A percentile compares a stretch with the other conserved stretches of the same genome.
Evolutionary conservation across 1,139 yeast genomes (phyloP).

Genomic region (Candida albicans): DNA sequence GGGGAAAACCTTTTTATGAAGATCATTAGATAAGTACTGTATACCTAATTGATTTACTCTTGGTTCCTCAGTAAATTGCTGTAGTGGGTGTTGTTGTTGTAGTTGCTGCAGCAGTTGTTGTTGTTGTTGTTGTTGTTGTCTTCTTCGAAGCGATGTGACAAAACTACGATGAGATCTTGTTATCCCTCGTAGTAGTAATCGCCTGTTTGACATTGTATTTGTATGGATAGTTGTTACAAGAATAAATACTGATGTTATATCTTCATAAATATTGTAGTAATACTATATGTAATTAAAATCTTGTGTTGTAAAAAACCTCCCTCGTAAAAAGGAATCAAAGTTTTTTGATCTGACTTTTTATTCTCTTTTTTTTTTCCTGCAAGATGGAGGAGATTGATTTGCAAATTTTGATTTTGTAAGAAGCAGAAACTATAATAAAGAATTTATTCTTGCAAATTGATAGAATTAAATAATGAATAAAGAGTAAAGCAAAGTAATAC

Average conservation of each 20-base stretch:
- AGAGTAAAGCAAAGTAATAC: too few species aligned
- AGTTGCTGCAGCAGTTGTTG: conserved; percentile 14
- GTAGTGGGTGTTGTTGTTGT: conserved; percentile 6
- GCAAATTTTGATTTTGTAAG: too few species aligned
- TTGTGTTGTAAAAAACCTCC: too few species aligned
- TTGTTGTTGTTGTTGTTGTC: not conserved
- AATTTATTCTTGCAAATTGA: too few species aligned
- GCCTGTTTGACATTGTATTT: not conserved
- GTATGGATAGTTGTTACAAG: not conserved
- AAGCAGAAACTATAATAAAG: too few species aligned
- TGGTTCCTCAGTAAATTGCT: conserved; percentile 32
- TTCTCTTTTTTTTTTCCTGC: too few species aligned
- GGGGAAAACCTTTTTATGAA: conserved; percentile 67
- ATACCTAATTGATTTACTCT: conserved; percentile 63
- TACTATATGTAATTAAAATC: too few species aligned
- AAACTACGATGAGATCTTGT: not conserved
- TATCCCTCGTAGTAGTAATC: conserved; percentile 3
- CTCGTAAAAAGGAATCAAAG: too few species aligned
- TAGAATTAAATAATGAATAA: too few species aligned
- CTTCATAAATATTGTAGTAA: too few species aligned
- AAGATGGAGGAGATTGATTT: too few species aligned
- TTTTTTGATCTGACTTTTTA: too few species aligned
- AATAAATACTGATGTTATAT: not conserved
- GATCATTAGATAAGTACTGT: conserved; percentile 61
- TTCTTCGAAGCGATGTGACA: not conserved